Evolutionary conservation across 2,329 filamentous ascomycete species (phyloP).

Genomic region (Davidsoniella virescens): DNA sequence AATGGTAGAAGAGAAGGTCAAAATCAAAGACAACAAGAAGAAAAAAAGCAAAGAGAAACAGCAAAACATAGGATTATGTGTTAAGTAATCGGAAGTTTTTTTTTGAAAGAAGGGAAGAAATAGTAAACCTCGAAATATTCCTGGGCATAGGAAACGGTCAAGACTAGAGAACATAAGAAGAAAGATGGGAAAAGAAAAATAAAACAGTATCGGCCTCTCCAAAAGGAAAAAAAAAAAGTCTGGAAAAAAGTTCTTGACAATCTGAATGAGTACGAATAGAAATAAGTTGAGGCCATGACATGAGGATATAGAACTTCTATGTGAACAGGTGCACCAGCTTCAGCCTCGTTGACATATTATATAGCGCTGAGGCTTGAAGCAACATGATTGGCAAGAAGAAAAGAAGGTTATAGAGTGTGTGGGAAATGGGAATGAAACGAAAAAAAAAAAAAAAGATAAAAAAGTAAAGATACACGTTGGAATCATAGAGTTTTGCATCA

Average conservation of each 20-base stretch:
- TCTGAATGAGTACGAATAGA: too few species aligned
- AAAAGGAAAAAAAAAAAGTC: too few species aligned
- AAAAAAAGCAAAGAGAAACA: background rate
- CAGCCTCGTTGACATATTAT: background rate
- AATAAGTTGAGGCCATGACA: background rate
- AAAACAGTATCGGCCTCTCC: too few species aligned
- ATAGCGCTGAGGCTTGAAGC: background rate
- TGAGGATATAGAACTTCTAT: background rate
- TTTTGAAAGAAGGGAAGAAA: too few species aligned
- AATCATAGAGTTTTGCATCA: slow-evolving; percentile 19
- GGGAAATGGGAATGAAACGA: slow-evolving; percentile 1
- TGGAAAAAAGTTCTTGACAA: too few species aligned
- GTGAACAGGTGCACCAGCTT: too few species aligned
- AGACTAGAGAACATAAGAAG: too few species aligned
- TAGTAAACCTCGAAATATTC: too few species aligned
- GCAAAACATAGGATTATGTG: too few species aligned
- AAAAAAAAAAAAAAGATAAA: slow-evolving; percentile 5
- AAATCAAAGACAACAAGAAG: background rate
- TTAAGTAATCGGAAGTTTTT: too few species aligned
- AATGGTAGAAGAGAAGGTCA: slow-evolving; percentile 3
- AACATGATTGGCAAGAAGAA: background rate
- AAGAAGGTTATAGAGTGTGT: background rate
- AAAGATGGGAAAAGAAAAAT: too few species aligned
- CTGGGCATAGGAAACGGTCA: too few species aligned
- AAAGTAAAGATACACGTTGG: slow-evolving; percentile 12